Percentiles rank a stretch among this genome's conserved stretches.
Conservation (phyloP, 2,329 filamentous ascomycete species). For the Hypoxylon sp. region DNA sequence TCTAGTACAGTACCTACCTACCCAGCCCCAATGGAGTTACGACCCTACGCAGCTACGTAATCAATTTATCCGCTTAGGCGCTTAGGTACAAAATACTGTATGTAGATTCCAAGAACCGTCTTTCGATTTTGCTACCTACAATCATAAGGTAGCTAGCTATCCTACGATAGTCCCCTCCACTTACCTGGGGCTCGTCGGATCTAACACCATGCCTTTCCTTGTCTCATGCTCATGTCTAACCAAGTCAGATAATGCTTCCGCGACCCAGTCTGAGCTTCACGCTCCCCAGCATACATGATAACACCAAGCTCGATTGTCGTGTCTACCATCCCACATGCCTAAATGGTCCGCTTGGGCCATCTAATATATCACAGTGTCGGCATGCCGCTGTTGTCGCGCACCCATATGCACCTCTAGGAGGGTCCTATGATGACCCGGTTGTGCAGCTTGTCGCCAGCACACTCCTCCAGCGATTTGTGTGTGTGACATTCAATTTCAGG, state of each 20-base stretch:
- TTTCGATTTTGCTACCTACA: background rate
- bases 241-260: slow-evolving; percentile 64
- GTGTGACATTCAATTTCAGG: slow-evolving; percentile 95
- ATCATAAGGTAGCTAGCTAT: no score
- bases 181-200: slow-evolving; percentile 12
- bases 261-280: slow-evolving; percentile 76
- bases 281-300: slow-evolving; percentile 88
- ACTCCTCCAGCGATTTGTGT: slow-evolving; percentile 79
- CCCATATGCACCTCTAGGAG: slow-evolving; percentile 90
- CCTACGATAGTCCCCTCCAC: background rate
- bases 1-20: no score
- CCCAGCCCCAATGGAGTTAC: background rate
- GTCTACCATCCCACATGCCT: slow-evolving; percentile 78
- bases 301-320: slow-evolving; percentile 81
- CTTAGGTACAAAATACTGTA: no score
- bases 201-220: slow-evolving; percentile 37
- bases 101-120: background rate
- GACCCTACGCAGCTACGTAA: background rate
- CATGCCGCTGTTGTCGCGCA: slow-evolving; percentile 78
- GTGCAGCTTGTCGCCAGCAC: slow-evolving; percentile 76
- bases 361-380: slow-evolving; percentile 59
- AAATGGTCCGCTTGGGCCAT: slow-evolving; percentile 46
- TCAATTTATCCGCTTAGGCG: background rate
- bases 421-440: slow-evolving; percentile 85
- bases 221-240: slow-evolving; percentile 10